Evolutionary conservation across 495 filamentous ascomycete species (phyloP).

Genomic region (Hypomontagnella monticulosa): DNA sequence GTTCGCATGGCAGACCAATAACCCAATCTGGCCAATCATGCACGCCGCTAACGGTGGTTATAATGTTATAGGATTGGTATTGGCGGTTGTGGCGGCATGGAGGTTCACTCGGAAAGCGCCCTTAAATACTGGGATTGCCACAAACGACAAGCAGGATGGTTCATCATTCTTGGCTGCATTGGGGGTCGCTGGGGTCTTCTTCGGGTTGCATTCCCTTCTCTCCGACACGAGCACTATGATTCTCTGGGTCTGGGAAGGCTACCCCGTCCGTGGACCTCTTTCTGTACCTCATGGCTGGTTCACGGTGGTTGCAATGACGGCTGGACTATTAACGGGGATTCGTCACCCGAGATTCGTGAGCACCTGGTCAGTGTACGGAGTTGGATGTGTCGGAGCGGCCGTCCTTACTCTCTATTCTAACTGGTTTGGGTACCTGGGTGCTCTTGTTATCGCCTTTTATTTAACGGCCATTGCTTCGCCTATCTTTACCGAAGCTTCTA

Average conservation of each 20-base stretch:
- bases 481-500: constrained; percentile 78
- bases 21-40: constrained; percentile 96
- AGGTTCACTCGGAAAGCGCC: constrained; percentile 70
- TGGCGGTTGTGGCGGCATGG: constrained; percentile 79
- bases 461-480: constrained; percentile 81
- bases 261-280: constrained; percentile 88
- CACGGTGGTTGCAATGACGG: constrained; percentile 86
- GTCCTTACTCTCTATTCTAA: constrained; percentile 79
- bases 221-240: constrained; percentile 99
- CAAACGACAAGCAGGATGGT: constrained; percentile 59
- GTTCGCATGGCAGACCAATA: constrained; percentile 95
- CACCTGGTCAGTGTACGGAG: constrained; percentile 82
- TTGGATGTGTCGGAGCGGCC: constrained; percentile 81
- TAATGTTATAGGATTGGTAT: constrained; percentile 82
- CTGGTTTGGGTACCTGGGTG: constrained; percentile 94
- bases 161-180: constrained; percentile 77
- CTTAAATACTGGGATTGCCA: constrained; percentile 59
- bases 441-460: constrained; percentile 77
- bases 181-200: constrained; percentile 85
- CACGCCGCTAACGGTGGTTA: constrained; percentile 88
- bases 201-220: constrained; percentile 90
- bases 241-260: constrained; percentile 98
- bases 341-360: constrained; percentile 73
- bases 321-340: constrained; percentile 80
- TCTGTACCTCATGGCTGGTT: constrained; percentile 87